Evolutionary conservation across 768 basidiomycete genomes (phyloP), one percentile per base, ranked within the genome.

Genomic region (Boletellus sp.): DNA sequence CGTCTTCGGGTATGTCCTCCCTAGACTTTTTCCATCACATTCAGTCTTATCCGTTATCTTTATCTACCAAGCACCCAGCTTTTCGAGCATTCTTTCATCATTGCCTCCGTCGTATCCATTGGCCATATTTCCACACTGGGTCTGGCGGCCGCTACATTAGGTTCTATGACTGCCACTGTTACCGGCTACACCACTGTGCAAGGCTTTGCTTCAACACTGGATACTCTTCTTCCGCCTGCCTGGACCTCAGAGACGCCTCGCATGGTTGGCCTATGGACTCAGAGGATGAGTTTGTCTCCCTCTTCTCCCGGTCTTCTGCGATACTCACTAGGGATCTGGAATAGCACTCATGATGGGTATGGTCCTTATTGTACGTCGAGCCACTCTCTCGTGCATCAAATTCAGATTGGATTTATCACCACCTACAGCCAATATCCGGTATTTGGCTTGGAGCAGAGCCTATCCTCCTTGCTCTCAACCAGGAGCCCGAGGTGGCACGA

Each of bases 141-240:
- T 19, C 80, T 98, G 0, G 95, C 95, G 2, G 92, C 90, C 0
- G 81, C 87, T 22, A 85, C 80, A 17, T 69, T 89, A 11, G 85
- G 80, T 2, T 83, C 80, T 11, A 87, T 89, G 84, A 86, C 85
- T 0, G 83, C 82, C 17, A 80, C 77, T 45, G 82, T 85, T 11
- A 65, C 66, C 1, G 66, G 66, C 24, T 65, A 73, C 41, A 87
- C 84, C 54, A 84, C 95, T 47, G 72, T 94, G 6, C 86, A 87
- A 55, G 92, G 92, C 17, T 81, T 95, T 47, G 73, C 81, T 8
- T 89, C 87, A 42, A 84, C 91, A 0, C 80, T 99, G 17, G 96
- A 99, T 66, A 94, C 94, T 0, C 78, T 99, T 59, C 81, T 97
- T 9, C 95, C 96, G 1, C 83, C 90, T 34, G 94, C 95, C 15